Conservation (phyloP, 2,329 filamentous ascomycete genomes). For the Stagonosporopsis tanaceti region DNA sequence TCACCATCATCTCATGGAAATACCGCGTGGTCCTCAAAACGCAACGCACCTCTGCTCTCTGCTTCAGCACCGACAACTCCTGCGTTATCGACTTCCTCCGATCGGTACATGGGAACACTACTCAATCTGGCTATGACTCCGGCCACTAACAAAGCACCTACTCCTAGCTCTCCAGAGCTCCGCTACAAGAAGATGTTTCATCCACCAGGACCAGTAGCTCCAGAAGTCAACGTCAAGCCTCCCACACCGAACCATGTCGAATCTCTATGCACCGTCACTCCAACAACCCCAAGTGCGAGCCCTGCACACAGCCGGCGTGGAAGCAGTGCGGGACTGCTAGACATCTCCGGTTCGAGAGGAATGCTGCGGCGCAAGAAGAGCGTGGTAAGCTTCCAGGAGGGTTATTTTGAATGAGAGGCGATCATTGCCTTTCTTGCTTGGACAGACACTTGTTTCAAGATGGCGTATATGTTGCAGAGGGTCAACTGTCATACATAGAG, state of each 20-base stretch:
- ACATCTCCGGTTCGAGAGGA: conserved; percentile 43
- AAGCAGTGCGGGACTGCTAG: conserved; percentile 27
- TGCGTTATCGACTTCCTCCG: conserved; percentile 20
- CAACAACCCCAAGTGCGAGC: conserved; percentile 16
- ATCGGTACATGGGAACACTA: conserved; percentile 31
- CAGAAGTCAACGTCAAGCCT: conserved; percentile 20
- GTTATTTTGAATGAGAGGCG: conserved; percentile 2
- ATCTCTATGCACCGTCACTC: conserved; percentile 16
- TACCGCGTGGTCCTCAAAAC: conserved; percentile 37
- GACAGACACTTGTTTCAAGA: neutral
- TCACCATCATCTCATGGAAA: conserved; percentile 36
- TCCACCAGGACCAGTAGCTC: conserved; percentile 27
- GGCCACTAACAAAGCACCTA: conserved; percentile 17
- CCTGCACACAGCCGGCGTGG: conserved; percentile 28
- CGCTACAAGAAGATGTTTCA: conserved; percentile 55
- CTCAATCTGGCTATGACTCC: conserved; percentile 39
- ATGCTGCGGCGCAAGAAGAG: conserved; percentile 37
- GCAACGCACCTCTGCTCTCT: conserved; percentile 34
- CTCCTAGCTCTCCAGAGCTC: conserved; percentile 50
- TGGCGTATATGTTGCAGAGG: neutral
- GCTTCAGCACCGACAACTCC: conserved; percentile 41
- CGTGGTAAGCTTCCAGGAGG: conserved; percentile 10
- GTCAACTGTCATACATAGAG: neutral
- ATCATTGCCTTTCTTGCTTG: neutral
- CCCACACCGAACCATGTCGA: conserved; percentile 16